Conservation (phyloP, 2,329 filamentous ascomycete species). For the Apiospora pterosperma region DNA sequence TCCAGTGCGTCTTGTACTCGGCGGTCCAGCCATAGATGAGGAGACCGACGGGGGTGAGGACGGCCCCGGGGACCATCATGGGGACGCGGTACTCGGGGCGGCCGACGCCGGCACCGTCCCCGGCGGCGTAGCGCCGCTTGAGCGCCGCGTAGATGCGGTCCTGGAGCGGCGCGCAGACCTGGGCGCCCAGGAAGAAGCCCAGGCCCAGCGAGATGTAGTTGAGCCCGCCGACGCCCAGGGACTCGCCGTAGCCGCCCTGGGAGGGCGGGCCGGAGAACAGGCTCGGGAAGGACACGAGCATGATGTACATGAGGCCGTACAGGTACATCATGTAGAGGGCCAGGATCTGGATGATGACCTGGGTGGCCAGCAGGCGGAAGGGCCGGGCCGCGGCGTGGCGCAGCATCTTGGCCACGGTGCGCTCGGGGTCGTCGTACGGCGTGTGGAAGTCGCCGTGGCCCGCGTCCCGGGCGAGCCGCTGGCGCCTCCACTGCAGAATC, state of each 20-base stretch:
- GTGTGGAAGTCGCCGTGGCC: slow-evolving; percentile 47
- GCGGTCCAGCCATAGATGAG: slow-evolving; percentile 45
- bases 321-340: slow-evolving; percentile 52
- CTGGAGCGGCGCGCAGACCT: slow-evolving; percentile 39
- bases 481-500: slow-evolving; percentile 56
- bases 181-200: slow-evolving; percentile 34
- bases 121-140: slow-evolving; percentile 33
- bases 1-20: slow-evolving; percentile 40
- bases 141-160: slow-evolving; percentile 43
- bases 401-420: slow-evolving; percentile 29
- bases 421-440: slow-evolving; percentile 46
- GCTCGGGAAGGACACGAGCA: slow-evolving; percentile 46
- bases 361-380: slow-evolving; percentile 47
- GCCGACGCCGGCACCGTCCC: slow-evolving; percentile 28
- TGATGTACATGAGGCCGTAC: slow-evolving; percentile 47
- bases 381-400: slow-evolving; percentile 43
- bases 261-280: slow-evolving; percentile 33
- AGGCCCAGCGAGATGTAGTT: slow-evolving; percentile 34
- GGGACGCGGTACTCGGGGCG: slow-evolving; percentile 41
- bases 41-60: slow-evolving; percentile 40
- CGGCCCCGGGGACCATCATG: slow-evolving; percentile 36
- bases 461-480: slow-evolving; percentile 54
- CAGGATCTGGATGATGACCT: slow-evolving; percentile 49
- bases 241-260: slow-evolving; percentile 28
- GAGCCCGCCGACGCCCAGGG: slow-evolving; percentile 29